Evolutionary conservation across 2,329 filamentous ascomycete species (phyloP).

Genomic region (Albifimbria verrucaria): DNA sequence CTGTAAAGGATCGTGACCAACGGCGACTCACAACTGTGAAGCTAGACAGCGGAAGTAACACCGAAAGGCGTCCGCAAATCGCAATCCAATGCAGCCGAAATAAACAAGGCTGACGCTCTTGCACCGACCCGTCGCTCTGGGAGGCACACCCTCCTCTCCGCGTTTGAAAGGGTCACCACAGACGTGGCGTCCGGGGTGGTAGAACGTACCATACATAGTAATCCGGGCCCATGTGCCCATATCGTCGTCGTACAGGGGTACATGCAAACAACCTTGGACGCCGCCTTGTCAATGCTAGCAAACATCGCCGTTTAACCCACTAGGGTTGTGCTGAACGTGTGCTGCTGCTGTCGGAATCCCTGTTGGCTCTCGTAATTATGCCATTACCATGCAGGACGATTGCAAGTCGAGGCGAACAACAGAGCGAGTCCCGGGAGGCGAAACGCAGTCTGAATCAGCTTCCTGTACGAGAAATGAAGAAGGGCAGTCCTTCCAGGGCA

Average conservation of each 20-base stretch:
- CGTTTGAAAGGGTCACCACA: not conserved
- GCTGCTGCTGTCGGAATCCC: not conserved
- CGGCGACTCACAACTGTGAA: too few relatives aligned
- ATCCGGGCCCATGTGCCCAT: not conserved
- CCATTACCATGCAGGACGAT: not conserved
- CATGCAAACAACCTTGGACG: not conserved
- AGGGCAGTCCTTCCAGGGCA: too few relatives aligned
- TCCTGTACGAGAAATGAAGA: too few relatives aligned
- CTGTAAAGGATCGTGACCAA: too few relatives aligned
- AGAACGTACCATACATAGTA: not conserved
- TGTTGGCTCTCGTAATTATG: not conserved
- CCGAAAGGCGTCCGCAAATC: not conserved
- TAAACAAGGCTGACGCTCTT: not conserved
- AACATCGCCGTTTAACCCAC: too few relatives aligned
- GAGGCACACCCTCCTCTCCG: slow-evolving; percentile 1
- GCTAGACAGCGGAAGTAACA: not conserved
- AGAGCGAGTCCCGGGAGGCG: too few relatives aligned
- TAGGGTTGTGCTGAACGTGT: too few relatives aligned
- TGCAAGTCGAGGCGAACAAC: too few relatives aligned
- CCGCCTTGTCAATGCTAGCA: too few relatives aligned
- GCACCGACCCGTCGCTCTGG: slow-evolving; percentile 2
- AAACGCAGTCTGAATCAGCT: too few relatives aligned
- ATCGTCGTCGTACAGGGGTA: not conserved
- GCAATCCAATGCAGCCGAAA: not conserved
- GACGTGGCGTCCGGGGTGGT: not conserved